These are phyloP conservation scores for Fusarium sp. DNA, from an alignment of 2,329 filamentous ascomycete genomes.

Conservation along the genomic window DNA sequence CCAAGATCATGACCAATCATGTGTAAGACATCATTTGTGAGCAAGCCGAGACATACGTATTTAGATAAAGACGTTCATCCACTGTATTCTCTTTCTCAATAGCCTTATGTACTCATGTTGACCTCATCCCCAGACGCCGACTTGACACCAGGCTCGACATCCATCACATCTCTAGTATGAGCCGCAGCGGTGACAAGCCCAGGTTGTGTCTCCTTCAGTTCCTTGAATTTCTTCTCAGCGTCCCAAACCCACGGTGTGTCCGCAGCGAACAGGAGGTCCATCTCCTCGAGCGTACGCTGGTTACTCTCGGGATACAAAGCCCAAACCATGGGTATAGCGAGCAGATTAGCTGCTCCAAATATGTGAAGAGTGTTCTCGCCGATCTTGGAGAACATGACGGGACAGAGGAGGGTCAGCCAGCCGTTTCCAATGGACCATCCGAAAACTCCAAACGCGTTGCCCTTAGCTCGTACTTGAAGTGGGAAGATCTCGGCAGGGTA, in stretches of 20 bases:
- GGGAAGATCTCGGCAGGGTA: slow-evolving; percentile 82
- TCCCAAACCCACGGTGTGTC: slow-evolving; percentile 78
- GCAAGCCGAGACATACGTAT: not conserved
- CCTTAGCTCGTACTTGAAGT: slow-evolving; percentile 76
- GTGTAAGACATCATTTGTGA: not conserved
- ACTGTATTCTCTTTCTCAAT: rapidly evolving
- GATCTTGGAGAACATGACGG: slow-evolving; percentile 51
- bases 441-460: slow-evolving; percentile 80
- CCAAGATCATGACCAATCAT: not conserved
- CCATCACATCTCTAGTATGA: slow-evolving; percentile 10
- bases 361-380: slow-evolving; percentile 79
- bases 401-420: slow-evolving; percentile 67
- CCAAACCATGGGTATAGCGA: slow-evolving; percentile 78
- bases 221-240: slow-evolving; percentile 72
- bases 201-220: slow-evolving; percentile 71
- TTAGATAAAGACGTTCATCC: rapidly evolving
- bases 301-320: slow-evolving; percentile 80
- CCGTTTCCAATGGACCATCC: slow-evolving; percentile 83
- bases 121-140: slow-evolving; percentile 17
- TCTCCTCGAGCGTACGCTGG: slow-evolving; percentile 79
- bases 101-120: not conserved
- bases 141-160: slow-evolving; percentile 19
- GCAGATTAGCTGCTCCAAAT: slow-evolving; percentile 75
- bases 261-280: slow-evolving; percentile 78
- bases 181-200: slow-evolving; percentile 48